Evolutionary conservation across 495 filamentous ascomycete species (phyloP), one percentile per base, ranked within the genome.

Genomic region (Talaromyces thailandensis): DNA sequence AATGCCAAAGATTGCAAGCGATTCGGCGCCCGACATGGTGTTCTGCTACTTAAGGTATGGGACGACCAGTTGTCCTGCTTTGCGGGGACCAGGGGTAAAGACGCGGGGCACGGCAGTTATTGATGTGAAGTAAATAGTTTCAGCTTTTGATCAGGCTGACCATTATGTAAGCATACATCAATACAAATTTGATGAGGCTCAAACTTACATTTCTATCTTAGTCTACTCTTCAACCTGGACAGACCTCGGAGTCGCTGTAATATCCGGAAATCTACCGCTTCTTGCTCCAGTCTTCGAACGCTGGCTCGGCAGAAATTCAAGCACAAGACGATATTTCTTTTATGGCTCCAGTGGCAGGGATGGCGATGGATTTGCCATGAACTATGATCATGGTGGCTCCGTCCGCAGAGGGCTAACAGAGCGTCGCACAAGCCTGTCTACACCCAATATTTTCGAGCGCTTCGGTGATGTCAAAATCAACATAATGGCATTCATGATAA

Each of bases 191-290:
- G 35, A 3, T 52, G 18, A 52, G 48, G 24, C 14, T 24, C n/a
- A 11, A 52, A 12, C 48, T 52, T 24, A 52, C 18, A 52, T 8
- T 52, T 52, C 18, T 23, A 12, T 52, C 45, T 52, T 25, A 52
- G 48, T 52, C 11, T 52, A 52, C 48, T 52, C 48, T 52, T 52
- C 48, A 25, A 52, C 48, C 48, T 52, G 48, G 48, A 52, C 48
- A 52, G 48, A 52, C 48, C 48, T 52, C 8, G 48, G 48, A 52
- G 48, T 52, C 24, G 48, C 48, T 24, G 48, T 52, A 9, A 52
- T 52, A 52, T 52, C 48, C 48, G 48, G 48, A 25, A 52, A 52
- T 18, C 48, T 52, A 25, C 48, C 48, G 1, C 48, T 52, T 23
- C 48, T 52, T 52, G 48, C 48, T 52, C 48, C 48, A 23, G 48